Percentiles rank a stretch among this genome's conserved stretches.
Conservation (phyloP, 2,329 filamentous ascomycete species). For the Xylariaceae sp. region DNA sequence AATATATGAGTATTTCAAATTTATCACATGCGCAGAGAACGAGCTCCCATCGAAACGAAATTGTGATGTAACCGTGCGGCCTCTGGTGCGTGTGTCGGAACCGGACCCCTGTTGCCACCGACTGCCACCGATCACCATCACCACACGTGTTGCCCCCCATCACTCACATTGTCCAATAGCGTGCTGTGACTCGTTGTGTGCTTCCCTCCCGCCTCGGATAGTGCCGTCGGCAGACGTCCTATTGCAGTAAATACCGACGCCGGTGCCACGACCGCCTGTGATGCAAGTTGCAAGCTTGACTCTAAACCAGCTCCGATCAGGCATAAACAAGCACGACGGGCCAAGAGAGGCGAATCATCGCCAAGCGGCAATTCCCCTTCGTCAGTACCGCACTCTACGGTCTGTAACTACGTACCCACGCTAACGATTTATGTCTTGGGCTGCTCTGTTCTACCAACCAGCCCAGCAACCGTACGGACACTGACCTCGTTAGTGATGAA, state of each 20-base stretch:
- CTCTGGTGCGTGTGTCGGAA: not conserved
- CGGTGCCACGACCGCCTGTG: not conserved
- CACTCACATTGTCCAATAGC: not conserved
- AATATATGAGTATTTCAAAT: too few species aligned
- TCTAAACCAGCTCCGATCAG: not conserved
- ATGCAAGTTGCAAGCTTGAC: not conserved
- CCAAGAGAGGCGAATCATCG: too few species aligned
- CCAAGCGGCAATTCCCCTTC: too few species aligned
- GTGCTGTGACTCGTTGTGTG: not conserved
- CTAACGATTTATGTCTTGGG: too few species aligned
- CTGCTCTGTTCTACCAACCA: too few species aligned
- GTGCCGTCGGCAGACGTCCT: not conserved
- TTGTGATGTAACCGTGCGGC: too few species aligned
- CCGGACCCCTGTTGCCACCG: not conserved
- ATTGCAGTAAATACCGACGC: not conserved
- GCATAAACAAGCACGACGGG: too few species aligned
- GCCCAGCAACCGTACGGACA: not conserved
- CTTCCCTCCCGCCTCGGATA: not conserved
- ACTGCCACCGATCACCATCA: not conserved
- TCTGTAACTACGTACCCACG: too few species aligned
- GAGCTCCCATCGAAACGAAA: too few species aligned
- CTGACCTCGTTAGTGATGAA: not conserved
- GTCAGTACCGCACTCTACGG: too few species aligned
- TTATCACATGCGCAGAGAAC: not conserved
- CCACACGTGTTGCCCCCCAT: not conserved